Base-by-base conservation (phyloP, 2,329 filamentous ascomycete species). In the Botrytis galanthina region DNA sequence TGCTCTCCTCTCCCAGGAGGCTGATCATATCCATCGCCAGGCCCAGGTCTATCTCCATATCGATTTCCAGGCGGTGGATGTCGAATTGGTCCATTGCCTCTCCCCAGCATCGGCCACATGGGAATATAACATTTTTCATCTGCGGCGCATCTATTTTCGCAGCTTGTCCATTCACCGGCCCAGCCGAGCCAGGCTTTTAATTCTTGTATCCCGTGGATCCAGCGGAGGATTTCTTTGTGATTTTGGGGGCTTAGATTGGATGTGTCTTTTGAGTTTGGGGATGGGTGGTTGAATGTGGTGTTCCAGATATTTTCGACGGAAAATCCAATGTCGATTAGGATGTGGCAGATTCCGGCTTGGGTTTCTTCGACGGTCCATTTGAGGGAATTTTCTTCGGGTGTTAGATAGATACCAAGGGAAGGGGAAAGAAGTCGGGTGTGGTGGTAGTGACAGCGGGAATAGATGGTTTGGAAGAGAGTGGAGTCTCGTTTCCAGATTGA, bases 181-280 rank as follows among this genome's bases (percentile, higher is more conserved):
- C 85, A 87, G 8, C 85, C 85, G 0, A 87, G 80, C 85, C 85
- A 87, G 1, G 85, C 84, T 77, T 83, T 83, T 18, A 87, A 77
- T 74, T 85, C 82, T 63, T 84, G 80, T 6, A 79, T 35, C 22
- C 78, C 76, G 59, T 77, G 60, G 48, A 68, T 74, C 78, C 79
- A 80, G 18, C 75, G 70, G 18, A 22, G 48, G 6, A 86, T 74
- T 26, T 81, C 78, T 9, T 79, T 72, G n/a, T 5, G 66, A 20
- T 68, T 42, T 16, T 39, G 8, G 10, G 26, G 46, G n/a, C 6
- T 3, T 18, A 12, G 14, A 22, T 46, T 8, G 18, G 44, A n/a
- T n/a, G 54, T 16, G 7, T 59, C 9, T 16, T 51, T 9, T 64
- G n/a, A 1, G 20, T 35, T 14, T 39, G 59, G 14, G 1, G 37